Base-by-base conservation (phyloP, 495 filamentous ascomycete species). In the Xanthoparmelia taractica region DNA sequence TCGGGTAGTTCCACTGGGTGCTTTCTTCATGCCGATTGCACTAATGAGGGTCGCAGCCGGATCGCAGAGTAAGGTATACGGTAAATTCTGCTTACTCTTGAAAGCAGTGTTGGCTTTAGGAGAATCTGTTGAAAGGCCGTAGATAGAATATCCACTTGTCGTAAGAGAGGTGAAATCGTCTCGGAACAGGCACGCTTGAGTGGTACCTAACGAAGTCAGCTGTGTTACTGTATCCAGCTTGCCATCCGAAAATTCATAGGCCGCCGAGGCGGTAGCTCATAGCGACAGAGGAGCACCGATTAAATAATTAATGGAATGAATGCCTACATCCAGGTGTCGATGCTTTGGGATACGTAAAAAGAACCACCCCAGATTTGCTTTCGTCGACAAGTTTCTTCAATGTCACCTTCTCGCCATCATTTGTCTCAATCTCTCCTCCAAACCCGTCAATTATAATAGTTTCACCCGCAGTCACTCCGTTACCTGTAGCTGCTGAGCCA, bases 261-360 rank as follows among this genome's bases (percentile, higher is more conserved):
- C 31, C 4, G 37, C 13, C 11, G 12, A 31, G 8, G 8, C 1
- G 4, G 10, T 1, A 31, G 13, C 57, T 29, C 17, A 41, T 8
- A 38, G 18, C 25, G 7, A n/a, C 17, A 31, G 41, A 59, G 25
- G 25, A 31, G 29, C 25, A n/a, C 23, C 8, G 18, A 10, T n/a
- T 12, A 33, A 40, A 31, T 36, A 12, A 41, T 10, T 1, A 58
- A 18, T 58, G 23, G 36, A 63, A 62, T 37, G 83, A n/a, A n/a
- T n/a, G n/a, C 91, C 83, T 86, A 96, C 94, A 98, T 62, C 95
- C 94, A 34, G 89, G 89, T 34, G 94, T 98, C 15, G 88, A 93
- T 63, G 94, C 94, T 78, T 88, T 96, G 37, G 94, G 94, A 72
- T 97, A 98, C 40, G 91, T 96, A 73, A 98, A 97, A 37, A 98